These are phyloP conservation scores for Globisporangium emineosum DNA, from an alignment of 352 stramenopile species.

Conservation along the genomic window DNA sequence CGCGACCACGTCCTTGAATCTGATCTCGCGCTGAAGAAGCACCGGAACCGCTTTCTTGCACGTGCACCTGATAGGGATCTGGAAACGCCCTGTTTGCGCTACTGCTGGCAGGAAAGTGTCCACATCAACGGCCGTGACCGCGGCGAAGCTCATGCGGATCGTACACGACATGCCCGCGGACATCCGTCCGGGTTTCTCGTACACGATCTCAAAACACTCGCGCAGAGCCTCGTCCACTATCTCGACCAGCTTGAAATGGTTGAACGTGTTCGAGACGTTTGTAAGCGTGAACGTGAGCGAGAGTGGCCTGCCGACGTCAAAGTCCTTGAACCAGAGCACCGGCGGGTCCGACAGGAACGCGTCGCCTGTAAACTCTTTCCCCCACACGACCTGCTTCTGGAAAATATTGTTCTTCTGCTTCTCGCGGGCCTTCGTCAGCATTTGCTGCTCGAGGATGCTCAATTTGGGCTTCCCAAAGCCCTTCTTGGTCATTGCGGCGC, in stretches of 20 bases:
- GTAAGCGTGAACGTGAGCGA: slow-evolving; percentile 74
- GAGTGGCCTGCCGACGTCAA: slow-evolving; percentile 71
- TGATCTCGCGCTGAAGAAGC: slow-evolving; percentile 36
- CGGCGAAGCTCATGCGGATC: slow-evolving; percentile 74
- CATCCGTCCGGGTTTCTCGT: slow-evolving; percentile 87
- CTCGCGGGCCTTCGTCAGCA: slow-evolving; percentile 38
- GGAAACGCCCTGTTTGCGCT: slow-evolving; percentile 77
- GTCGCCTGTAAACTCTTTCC: slow-evolving; percentile 70
- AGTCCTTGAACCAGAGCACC: slow-evolving; percentile 89
- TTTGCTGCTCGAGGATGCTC: slow-evolving; percentile 64
- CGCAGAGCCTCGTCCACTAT: slow-evolving; percentile 58
- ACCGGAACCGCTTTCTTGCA: slow-evolving; percentile 78
- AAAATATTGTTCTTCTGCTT: slow-evolving; percentile 59
- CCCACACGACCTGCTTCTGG: slow-evolving; percentile 73
- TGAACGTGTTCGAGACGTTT: slow-evolving; percentile 91
- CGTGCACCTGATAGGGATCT: slow-evolving; percentile 77
- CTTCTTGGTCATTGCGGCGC: slow-evolving; percentile 18
- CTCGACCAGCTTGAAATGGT: slow-evolving; percentile 85
- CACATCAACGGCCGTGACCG: slow-evolving; percentile 59
- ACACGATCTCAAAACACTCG: slow-evolving; percentile 88
- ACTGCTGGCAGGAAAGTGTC: slow-evolving; percentile 53
- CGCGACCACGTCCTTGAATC: slow-evolving; percentile 73
- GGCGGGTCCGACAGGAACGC: slow-evolving; percentile 82
- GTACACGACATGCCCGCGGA: slow-evolving; percentile 82
- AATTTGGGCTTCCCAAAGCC: slow-evolving; percentile 36